These are phyloP conservation scores for Parvularia atlantis DNA, from an alignment of 78 protist genomes.

Conservation along the genomic window DNA sequence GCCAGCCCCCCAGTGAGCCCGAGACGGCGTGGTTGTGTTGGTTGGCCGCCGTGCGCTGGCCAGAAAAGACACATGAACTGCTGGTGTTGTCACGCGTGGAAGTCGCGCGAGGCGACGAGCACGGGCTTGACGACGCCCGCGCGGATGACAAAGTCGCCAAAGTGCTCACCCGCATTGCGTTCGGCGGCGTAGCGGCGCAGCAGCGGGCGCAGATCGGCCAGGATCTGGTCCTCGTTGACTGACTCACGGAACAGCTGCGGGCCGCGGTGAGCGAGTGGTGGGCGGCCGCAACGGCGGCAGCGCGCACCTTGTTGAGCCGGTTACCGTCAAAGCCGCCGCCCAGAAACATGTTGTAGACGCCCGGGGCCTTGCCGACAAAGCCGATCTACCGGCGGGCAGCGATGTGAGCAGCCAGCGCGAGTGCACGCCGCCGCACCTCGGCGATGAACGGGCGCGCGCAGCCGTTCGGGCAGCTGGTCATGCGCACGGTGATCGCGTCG, in stretches of 20 bases:
- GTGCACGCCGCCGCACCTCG: no score
- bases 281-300: no score
- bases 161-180: conserved; percentile 6
- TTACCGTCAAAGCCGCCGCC: conserved; percentile 34
- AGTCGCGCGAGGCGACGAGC: conserved; percentile 5
- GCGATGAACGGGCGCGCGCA: conserved; percentile 72
- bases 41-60: no score
- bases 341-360: conserved; percentile 28
- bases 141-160: conserved; percentile 44
- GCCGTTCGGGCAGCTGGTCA: conserved; percentile 76
- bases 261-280: no score
- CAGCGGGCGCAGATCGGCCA: conserved; percentile 1
- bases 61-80: no score
- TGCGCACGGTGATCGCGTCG: conserved; percentile 44
- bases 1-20: no score
- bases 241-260: conserved; percentile 16
- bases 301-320: conserved; percentile 22
- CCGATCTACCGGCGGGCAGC: no score
- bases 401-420: no score
- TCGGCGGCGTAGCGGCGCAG: conserved; percentile 8
- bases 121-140: conserved; percentile 3
- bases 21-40: no score
- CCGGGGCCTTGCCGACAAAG: conserved; percentile 59
- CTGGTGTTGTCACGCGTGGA: no score
- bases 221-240: conserved; percentile 24